Conservation (phyloP, 2,329 filamentous ascomycete species). For the Venturia effusa region DNA sequence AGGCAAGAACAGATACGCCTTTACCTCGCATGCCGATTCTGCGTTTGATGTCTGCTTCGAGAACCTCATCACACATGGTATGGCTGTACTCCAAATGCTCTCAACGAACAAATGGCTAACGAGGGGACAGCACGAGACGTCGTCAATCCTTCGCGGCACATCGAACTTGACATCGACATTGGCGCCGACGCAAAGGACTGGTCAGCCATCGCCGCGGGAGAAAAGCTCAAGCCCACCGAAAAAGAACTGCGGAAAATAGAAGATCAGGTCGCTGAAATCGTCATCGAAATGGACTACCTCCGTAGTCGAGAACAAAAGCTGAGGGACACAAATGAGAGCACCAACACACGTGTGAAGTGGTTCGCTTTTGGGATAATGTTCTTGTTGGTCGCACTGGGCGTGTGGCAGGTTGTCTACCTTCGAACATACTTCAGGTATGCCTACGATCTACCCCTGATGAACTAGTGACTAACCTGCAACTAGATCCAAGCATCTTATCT, state of each 20-base stretch:
- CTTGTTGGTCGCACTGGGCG: slow-evolving; percentile 78
- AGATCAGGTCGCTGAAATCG: slow-evolving; percentile 80
- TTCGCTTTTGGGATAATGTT: slow-evolving; percentile 92
- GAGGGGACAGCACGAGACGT: slow-evolving; percentile 22
- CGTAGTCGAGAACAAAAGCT: slow-evolving; percentile 84
- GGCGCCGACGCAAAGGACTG: slow-evolving; percentile 97
- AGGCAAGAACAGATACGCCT: slow-evolving; percentile 85
- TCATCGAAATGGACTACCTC: slow-evolving; percentile 93
- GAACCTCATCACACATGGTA: slow-evolving; percentile 51
- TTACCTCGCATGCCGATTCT: slow-evolving; percentile 83
- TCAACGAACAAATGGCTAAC: background rate
- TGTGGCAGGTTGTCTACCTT: slow-evolving; percentile 96
- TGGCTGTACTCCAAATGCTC: background rate
- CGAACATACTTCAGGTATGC: slow-evolving; percentile 84
- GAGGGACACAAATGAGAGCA: slow-evolving; percentile 98
- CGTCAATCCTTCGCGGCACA: slow-evolving; percentile 49
- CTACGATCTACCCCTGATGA: background rate
- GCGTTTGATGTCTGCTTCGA: slow-evolving; percentile 96
- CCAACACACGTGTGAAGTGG: slow-evolving; percentile 97
- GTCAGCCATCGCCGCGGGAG: slow-evolving; percentile 87
- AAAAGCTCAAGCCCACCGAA: slow-evolving; percentile 97
- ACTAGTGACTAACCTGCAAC: background rate
- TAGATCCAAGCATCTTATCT: slow-evolving; percentile 42
- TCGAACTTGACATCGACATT: slow-evolving; percentile 93
- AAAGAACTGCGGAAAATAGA: slow-evolving; percentile 87